Evolutionary conservation across 225 moss, liverwort and hornwort genomes (phyloP).

Genomic region (Physcomitrium patens): DNA sequence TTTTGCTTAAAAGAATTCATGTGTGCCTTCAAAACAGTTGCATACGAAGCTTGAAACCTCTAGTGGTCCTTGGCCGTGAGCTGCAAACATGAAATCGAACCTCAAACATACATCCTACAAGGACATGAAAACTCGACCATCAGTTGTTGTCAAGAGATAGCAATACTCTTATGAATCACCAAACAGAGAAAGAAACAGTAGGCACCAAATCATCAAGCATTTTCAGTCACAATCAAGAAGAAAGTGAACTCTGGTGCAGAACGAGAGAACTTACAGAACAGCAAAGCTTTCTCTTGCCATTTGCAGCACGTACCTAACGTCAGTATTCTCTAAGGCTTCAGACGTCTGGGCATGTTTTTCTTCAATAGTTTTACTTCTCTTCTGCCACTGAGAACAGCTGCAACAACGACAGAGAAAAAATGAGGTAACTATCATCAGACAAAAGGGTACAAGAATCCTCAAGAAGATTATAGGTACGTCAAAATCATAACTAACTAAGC

Average conservation of each 20-base stretch:
- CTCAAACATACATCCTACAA: background rate
- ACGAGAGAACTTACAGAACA: conserved; percentile 39
- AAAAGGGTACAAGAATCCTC: no score
- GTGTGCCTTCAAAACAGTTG: conserved; percentile 73
- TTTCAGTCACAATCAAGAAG: background rate
- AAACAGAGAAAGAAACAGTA: background rate
- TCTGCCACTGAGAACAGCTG: conserved; percentile 46
- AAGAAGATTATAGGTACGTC: no score
- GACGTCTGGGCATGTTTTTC: conserved; percentile 30
- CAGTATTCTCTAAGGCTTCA: conserved; percentile 26
- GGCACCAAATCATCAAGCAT: background rate
- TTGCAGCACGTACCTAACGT: conserved; percentile 55
- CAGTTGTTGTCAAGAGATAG: background rate
- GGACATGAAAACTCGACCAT: background rate
- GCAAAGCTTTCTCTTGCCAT: conserved; percentile 67
- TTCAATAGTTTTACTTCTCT: conserved; percentile 43
- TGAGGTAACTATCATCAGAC: no score
- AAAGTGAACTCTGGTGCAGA: background rate
- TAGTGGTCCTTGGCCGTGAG: conserved; percentile 64
- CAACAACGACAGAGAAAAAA: background rate
- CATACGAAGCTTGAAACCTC: conserved; percentile 66
- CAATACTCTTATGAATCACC: background rate
- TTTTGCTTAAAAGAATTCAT: conserved; percentile 69
- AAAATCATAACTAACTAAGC: no score
- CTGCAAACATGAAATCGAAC: conserved; percentile 32